Evolutionary conservation across 768 basidiomycete genomes (phyloP).

Genomic region (Agrocybe pediades): DNA sequence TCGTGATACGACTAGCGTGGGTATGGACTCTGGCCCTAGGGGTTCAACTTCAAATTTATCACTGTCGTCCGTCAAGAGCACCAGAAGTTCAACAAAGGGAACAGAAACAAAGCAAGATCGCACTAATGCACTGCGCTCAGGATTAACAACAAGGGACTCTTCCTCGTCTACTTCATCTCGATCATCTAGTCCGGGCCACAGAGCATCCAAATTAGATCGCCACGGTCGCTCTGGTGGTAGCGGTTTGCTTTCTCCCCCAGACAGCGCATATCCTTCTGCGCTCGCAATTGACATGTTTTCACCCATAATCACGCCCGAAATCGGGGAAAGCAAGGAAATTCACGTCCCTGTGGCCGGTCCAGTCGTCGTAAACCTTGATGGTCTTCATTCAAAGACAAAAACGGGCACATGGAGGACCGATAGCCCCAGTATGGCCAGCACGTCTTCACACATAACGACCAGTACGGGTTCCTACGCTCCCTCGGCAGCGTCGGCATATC

Average conservation of each 20-base stretch:
- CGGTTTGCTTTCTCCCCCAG: conserved; percentile 16
- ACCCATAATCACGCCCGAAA: conserved; percentile 57
- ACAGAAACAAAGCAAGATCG: conserved; percentile 19
- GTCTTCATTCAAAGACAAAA: conserved; percentile 11
- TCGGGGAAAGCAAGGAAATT: conserved; percentile 64
- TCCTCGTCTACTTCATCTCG: conserved; percentile 13
- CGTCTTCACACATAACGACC: conserved; percentile 13
- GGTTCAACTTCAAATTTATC: background rate
- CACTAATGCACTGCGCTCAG: conserved; percentile 29
- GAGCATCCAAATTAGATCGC: conserved; percentile 1
- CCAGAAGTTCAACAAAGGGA: conserved; percentile 14
- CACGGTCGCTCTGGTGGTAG: conserved; percentile 5
- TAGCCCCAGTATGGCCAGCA: conserved; percentile 14
- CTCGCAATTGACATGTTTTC: conserved; percentile 27
- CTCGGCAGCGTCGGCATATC: conserved; percentile 36
- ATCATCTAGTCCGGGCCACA: conserved; percentile 22
- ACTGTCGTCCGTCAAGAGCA: conserved; percentile 10
- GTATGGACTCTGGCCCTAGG: conserved; percentile 14
- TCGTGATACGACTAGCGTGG: conserved; percentile 50
- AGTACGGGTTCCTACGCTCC: conserved; percentile 26
- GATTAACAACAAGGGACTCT: conserved; percentile 24
- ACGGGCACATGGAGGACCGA: conserved; percentile 22
- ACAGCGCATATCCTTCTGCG: conserved; percentile 10
- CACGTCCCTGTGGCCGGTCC: conserved; percentile 63
- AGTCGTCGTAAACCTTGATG: conserved; percentile 52